Evolutionary conservation across 2,329 filamentous ascomycete genomes (phyloP).

Genomic region (Aspergillus bombycis): DNA sequence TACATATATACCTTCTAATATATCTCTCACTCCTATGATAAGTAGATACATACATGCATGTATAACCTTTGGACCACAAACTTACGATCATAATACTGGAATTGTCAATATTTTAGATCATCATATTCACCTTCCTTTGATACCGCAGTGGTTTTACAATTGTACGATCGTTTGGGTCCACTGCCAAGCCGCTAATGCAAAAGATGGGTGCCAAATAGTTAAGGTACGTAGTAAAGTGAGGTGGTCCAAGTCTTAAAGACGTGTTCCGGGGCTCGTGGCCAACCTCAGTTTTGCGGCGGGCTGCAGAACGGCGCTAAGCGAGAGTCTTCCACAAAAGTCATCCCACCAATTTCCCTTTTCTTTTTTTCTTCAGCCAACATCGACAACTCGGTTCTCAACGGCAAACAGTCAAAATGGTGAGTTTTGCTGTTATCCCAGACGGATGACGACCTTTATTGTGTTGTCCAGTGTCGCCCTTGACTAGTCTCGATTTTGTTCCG

Average conservation of each 20-base stretch:
- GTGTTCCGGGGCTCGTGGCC: constrained; percentile 39
- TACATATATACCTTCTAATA: too few species aligned
- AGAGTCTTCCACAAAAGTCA: constrained; percentile 46
- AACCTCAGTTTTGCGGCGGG: constrained; percentile 39
- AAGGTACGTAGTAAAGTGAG: too few species aligned
- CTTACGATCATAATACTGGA: too few species aligned
- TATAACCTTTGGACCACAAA: too few species aligned
- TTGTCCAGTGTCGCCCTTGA: constrained; percentile 14
- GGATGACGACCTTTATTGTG: constrained; percentile 27
- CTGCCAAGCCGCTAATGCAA: too few species aligned
- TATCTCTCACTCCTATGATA: too few species aligned
- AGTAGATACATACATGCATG: too few species aligned
- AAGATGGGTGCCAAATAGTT: too few species aligned
- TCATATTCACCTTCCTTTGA: too few species aligned
- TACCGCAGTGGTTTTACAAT: too few species aligned
- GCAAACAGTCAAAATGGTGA: constrained; percentile 51
- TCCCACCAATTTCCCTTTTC: constrained; percentile 35
- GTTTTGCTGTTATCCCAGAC: constrained; percentile 33
- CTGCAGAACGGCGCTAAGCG: constrained; percentile 45
- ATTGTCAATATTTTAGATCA: too few species aligned
- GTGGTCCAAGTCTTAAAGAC: background rate
- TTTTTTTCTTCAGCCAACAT: constrained; percentile 37
- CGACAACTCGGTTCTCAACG: constrained; percentile 39
- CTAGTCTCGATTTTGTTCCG: constrained; percentile 8
- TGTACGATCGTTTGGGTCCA: too few species aligned